Evolutionary conservation across 257 asterid species (phyloP).

Genomic region (Solanum ossicruentum): DNA sequence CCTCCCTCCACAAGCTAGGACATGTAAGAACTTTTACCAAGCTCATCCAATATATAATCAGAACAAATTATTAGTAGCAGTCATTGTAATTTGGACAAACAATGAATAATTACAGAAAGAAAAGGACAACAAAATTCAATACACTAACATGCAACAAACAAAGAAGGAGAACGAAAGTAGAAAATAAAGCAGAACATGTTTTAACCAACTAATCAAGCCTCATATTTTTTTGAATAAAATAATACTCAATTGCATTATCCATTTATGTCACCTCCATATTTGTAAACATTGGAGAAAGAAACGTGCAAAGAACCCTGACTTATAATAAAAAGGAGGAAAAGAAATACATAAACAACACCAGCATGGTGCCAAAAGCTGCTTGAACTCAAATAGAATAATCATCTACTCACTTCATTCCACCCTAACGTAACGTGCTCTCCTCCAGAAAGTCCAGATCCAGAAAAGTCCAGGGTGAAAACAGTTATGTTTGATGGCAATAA

Average conservation of each 20-base stretch:
- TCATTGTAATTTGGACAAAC: neutral
- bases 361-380: neutral
- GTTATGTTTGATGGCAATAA: slow-evolving; percentile 77
- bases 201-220: neutral
- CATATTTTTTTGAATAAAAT: neutral
- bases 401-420: slow-evolving; percentile 78
- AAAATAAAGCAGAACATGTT: neutral
- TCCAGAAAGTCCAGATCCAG: slow-evolving; percentile 96
- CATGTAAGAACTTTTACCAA: neutral
- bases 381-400: neutral
- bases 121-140: neutral
- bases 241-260: neutral
- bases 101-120: neutral
- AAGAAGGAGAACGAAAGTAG: neutral
- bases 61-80: neutral
- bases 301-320: neutral
- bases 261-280: neutral
- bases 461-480: slow-evolving; percentile 83
- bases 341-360: neutral
- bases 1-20: neutral
- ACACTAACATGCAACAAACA: neutral
- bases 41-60: neutral
- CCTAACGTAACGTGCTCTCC: slow-evolving; percentile 92
- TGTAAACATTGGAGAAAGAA: neutral
- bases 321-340: neutral